These are phyloP conservation scores for Aspergillus wentii DNA, from an alignment of 495 filamentous ascomycete species.

Conservation along the genomic window DNA sequence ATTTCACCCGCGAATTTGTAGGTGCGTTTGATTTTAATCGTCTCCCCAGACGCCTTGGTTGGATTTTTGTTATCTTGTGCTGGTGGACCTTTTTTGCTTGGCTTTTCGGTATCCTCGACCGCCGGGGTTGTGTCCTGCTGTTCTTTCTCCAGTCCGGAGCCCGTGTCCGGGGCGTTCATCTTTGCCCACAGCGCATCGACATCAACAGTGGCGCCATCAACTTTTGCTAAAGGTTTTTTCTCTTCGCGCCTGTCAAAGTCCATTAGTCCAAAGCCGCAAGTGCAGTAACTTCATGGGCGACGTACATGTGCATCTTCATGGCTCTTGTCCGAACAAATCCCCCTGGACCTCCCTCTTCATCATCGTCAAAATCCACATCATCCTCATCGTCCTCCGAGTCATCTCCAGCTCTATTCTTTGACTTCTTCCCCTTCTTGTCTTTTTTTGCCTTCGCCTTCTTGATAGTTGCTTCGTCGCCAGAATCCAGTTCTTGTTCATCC, in stretches of 20 bases:
- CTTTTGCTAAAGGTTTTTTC: conserved; percentile 54
- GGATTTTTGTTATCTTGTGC: conserved; percentile 11
- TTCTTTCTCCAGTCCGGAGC: conserved; percentile 11
- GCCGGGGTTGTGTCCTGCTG: conserved; percentile 13
- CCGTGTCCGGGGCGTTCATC: conserved; percentile 55
- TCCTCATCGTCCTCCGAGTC: conserved; percentile 54
- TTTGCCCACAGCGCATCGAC: conserved; percentile 85
- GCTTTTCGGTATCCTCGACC: conserved; percentile 13
- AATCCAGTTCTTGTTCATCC: conserved; percentile 44
- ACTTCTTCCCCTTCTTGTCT: conserved; percentile 41
- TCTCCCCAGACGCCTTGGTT: conserved; percentile 30
- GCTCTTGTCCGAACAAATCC: conserved; percentile 79
- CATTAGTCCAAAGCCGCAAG: conserved; percentile 5
- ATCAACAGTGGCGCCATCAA: conserved; percentile 73
- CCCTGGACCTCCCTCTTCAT: conserved; percentile 64
- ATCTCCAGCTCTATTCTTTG: conserved; percentile 22
- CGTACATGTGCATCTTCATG: conserved; percentile 57
- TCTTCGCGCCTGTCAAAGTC: conserved; percentile 52
- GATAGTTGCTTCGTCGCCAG: conserved; percentile 78
- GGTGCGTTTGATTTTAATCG: conserved; percentile 79
- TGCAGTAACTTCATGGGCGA: conserved; percentile 11
- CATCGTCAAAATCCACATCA: conserved; percentile 43
- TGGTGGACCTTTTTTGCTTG: conserved; percentile 16
- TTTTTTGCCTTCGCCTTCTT: conserved; percentile 52
- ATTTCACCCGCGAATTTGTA: conserved; percentile 89